Percentiles rank a stretch among this genome's conserved stretches.
Evolutionary conservation across 768 basidiomycete genomes (phyloP).

Genomic region (Trametes punicea): DNA sequence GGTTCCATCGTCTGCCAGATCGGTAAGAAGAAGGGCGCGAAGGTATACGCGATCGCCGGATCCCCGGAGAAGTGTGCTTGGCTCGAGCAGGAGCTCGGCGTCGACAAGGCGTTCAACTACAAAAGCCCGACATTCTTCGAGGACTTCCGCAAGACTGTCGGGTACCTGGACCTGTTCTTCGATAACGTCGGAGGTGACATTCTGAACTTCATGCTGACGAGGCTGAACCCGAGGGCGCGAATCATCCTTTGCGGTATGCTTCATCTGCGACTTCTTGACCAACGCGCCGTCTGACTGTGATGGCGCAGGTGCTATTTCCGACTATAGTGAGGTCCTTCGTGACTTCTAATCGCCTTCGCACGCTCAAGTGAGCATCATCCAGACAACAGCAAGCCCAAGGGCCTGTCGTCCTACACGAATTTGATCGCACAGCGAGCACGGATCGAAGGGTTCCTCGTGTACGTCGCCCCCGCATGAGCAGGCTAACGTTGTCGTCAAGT

Average conservation of each 20-base stretch:
- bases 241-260: slow-evolving; percentile 76
- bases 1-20: slow-evolving; percentile 84
- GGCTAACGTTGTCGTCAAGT: not conserved
- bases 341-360: not conserved
- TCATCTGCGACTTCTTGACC: not conserved
- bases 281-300: not conserved
- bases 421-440: slow-evolving; percentile 77
- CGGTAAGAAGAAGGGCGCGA: slow-evolving; percentile 74
- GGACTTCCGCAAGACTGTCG: slow-evolving; percentile 68
- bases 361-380: not conserved
- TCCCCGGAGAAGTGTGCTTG: slow-evolving; percentile 79
- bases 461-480: slow-evolving; percentile 23
- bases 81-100: slow-evolving; percentile 81
- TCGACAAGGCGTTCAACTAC: slow-evolving; percentile 84
- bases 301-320: slow-evolving; percentile 73
- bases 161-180: slow-evolving; percentile 81
- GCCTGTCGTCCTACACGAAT: slow-evolving; percentile 61
- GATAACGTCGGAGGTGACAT: slow-evolving; percentile 84
- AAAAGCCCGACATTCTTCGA: slow-evolving; percentile 69
- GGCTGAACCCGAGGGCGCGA: slow-evolving; percentile 74
- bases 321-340: slow-evolving; percentile 55
- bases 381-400: slow-evolving; percentile 61
- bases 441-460: slow-evolving; percentile 85
- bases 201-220: slow-evolving; percentile 70
- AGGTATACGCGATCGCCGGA: slow-evolving; percentile 87